Evolutionary conservation across 805 yeast genomes (phyloP).

Genomic region (Starmerella davenportii): DNA sequence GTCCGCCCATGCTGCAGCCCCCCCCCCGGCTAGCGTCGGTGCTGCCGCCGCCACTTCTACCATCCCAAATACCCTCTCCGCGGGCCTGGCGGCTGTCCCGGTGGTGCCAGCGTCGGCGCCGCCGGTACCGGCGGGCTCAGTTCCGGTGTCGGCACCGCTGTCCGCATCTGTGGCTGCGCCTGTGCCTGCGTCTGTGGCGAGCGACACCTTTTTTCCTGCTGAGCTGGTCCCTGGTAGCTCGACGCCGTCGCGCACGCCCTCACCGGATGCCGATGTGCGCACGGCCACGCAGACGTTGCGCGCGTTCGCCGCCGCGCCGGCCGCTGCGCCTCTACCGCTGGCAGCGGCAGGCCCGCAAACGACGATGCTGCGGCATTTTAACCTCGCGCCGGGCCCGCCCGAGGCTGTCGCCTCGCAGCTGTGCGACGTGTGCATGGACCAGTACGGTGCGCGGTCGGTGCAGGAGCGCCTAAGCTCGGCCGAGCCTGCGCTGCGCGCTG

Average conservation of each 20-base stretch:
- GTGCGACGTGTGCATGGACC: conserved; percentile 83
- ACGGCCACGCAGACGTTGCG: neutral
- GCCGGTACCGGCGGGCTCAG: neutral
- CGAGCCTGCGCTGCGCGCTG: conserved; percentile 51
- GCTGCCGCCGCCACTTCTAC: neutral
- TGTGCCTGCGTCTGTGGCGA: neutral
- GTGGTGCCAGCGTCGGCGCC: neutral
- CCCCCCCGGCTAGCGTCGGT: neutral
- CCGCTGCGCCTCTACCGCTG: no score
- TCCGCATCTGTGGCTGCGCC: neutral
- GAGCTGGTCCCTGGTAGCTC: no score
- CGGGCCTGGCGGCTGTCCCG: neutral
- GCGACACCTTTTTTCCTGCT: no score
- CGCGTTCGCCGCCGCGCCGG: neutral
- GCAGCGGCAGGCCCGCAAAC: no score
- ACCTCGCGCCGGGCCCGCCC: conserved; percentile 35
- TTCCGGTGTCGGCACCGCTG: neutral
- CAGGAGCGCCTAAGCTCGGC: conserved; percentile 68
- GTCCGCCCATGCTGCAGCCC: no score
- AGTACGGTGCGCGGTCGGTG: conserved; percentile 90
- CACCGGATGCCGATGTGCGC: neutral
- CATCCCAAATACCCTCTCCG: neutral
- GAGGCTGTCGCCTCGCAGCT: conserved; percentile 73
- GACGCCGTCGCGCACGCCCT: neutral
- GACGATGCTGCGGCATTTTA: neutral